Percentiles rank a stretch among this genome's conserved stretches.
phyloP scores from a whole-genome alignment of 306 rosid genomes.

The Quercus dentata region DNA sequence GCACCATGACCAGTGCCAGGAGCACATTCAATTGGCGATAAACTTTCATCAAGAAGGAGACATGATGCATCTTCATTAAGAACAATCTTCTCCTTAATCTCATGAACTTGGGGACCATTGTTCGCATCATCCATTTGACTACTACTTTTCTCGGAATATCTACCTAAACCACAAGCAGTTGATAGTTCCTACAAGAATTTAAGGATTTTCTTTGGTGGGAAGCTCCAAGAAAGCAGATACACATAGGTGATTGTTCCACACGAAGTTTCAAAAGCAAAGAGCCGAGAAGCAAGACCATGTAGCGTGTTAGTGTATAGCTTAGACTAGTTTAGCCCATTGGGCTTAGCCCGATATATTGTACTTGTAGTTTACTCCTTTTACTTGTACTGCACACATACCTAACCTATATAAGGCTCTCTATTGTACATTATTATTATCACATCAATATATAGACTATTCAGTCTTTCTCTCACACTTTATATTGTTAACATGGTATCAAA shows the following conservation, averaged over 20 bases:
- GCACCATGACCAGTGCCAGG: constrained; percentile 32
- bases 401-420: too few relatives aligned
- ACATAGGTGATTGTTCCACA: constrained; percentile 71
- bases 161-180: constrained; percentile 72
- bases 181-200: constrained; percentile 86
- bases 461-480: too few relatives aligned
- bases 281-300: constrained; percentile 66
- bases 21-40: constrained; percentile 43
- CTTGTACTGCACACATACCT: neutral
- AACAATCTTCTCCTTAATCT: constrained; percentile 69
- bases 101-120: constrained; percentile 40
- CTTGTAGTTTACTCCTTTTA: constrained; percentile 54
- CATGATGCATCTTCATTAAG: constrained; percentile 75
- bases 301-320: constrained; percentile 17
- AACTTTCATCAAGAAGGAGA: constrained; percentile 71
- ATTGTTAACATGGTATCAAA: too few relatives aligned
- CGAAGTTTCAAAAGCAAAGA: constrained; percentile 73
- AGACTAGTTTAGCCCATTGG: too few relatives aligned
- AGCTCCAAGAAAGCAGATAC: constrained; percentile 90
- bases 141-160: constrained; percentile 57
- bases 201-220: constrained; percentile 73
- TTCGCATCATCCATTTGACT: constrained; percentile 46
- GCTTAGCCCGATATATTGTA: too few relatives aligned
- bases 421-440: too few relatives aligned
- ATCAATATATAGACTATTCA: too few relatives aligned